Percentiles rank a stretch among this genome's conserved stretches.
Conservation (phyloP, 768 basidiomycete species). For the Hygrophorus pudorinus region DNA sequence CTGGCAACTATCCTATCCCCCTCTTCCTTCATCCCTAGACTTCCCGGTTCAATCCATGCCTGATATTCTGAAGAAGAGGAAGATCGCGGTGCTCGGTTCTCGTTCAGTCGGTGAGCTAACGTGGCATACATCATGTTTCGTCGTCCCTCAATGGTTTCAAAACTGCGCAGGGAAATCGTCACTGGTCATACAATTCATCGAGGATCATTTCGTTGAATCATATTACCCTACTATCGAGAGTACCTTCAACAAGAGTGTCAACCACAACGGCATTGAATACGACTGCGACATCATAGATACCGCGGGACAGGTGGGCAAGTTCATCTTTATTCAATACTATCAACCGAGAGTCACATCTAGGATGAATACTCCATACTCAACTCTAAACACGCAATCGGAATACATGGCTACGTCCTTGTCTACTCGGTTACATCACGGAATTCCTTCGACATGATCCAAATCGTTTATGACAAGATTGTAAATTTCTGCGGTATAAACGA, state of each 20-base stretch:
- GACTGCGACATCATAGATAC: constrained; percentile 98
- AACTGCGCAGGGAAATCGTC: constrained; percentile 77
- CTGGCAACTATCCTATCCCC: not conserved
- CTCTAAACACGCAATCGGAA: constrained; percentile 89
- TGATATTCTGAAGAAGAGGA: constrained; percentile 57
- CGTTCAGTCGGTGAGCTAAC: constrained; percentile 72
- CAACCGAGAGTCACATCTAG: constrained; percentile 26
- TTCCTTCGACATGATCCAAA: constrained; percentile 92
- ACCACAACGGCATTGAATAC: constrained; percentile 83
- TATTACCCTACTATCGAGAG: constrained; percentile 96
- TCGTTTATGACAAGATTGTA: constrained; percentile 88
- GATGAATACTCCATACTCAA: constrained; percentile 95
- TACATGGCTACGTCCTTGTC: constrained; percentile 94
- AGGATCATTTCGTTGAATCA: constrained; percentile 82
- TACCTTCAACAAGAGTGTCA: constrained; percentile 77
- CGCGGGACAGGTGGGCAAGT: constrained; percentile 75
- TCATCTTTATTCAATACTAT: constrained; percentile 4
- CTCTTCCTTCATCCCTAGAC: constrained; percentile 2
- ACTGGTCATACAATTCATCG: constrained; percentile 85
- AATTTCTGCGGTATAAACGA: constrained; percentile 76
- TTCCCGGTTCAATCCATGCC: constrained; percentile 2
- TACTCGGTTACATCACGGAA: constrained; percentile 86
- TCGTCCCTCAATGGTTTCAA: constrained; percentile 10
- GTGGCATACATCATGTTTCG: constrained; percentile 10
- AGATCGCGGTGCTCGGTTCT: constrained; percentile 81